Evolutionary conservation across 257 asterid species (phyloP).

Genomic region (Capsicum pubescens): DNA sequence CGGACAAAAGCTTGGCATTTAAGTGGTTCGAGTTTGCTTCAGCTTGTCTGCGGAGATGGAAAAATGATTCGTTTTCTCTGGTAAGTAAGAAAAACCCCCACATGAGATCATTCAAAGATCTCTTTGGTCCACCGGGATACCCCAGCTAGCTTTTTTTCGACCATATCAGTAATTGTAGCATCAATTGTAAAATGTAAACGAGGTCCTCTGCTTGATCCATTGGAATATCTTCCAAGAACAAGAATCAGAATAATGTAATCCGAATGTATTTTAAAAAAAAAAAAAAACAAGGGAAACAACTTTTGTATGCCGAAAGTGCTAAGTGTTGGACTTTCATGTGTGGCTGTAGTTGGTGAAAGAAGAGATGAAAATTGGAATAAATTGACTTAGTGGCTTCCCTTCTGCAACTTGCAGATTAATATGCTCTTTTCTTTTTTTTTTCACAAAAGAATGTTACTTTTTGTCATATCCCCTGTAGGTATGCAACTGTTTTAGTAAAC

Average conservation of each 20-base stretch:
- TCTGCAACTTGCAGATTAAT: constrained; percentile 45
- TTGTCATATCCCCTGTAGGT: constrained; percentile 9
- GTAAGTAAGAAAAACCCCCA: constrained; percentile 27
- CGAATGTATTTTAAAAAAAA: neutral
- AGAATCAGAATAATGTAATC: constrained; percentile 40
- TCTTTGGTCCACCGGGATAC: constrained; percentile 28
- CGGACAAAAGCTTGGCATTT: neutral
- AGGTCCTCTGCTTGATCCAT: constrained; percentile 30
- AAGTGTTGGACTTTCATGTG: constrained; percentile 29
- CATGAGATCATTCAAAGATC: constrained; percentile 39
- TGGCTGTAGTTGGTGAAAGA: constrained; percentile 37
- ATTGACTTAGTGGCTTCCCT: constrained; percentile 36
- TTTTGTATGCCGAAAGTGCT: constrained; percentile 42
- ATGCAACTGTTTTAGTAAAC: constrained; percentile 24
- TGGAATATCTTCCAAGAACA: constrained; percentile 24
- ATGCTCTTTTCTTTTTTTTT: constrained; percentile 20
- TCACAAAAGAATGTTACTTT: constrained; percentile 29
- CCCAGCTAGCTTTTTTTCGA: constrained; percentile 13
- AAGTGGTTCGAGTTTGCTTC: neutral
- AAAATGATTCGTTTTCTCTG: constrained; percentile 23
- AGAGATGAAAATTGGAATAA: constrained; percentile 36
- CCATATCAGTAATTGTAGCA: constrained; percentile 23
- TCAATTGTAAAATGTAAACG: constrained; percentile 23
- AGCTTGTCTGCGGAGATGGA: neutral
- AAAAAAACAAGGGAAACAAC: neutral